Conservation (phyloP, 2,329 filamentous ascomycete genomes). For the Aspergillus nomiae region DNA sequence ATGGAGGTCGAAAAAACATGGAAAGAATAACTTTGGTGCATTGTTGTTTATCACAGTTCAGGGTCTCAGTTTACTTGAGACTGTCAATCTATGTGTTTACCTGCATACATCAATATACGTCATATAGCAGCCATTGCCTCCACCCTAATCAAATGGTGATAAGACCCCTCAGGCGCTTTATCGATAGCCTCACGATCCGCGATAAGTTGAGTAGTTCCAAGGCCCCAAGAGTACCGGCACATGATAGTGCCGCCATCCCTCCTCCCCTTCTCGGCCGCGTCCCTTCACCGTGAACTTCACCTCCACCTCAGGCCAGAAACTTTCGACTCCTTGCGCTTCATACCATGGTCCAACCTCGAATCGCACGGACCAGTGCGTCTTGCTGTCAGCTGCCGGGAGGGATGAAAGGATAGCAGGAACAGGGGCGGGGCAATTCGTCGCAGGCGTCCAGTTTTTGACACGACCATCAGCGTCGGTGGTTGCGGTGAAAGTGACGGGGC, state of each 20-base stretch:
- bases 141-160: conserved; percentile 4
- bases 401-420: conserved; percentile 34
- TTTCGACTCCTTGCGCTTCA: conserved; percentile 48
- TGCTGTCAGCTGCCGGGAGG: conserved; percentile 39
- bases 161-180: neutral
- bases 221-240: conserved; percentile 53
- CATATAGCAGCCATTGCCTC: neutral
- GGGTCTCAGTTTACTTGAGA: neutral
- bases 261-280: conserved; percentile 39
- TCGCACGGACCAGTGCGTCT: conserved; percentile 49
- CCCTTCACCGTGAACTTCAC: conserved; percentile 53
- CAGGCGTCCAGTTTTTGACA: conserved; percentile 45
- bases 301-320: conserved; percentile 55
- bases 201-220: conserved; percentile 55
- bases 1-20: conserved; percentile 32
- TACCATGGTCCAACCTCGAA: conserved; percentile 52
- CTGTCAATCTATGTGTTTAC: neutral
- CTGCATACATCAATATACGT: neutral
- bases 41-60: neutral
- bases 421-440: conserved; percentile 22
- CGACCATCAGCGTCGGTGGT: conserved; percentile 50
- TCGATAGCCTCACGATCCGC: conserved; percentile 43
- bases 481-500: conserved; percentile 37
- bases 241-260: conserved; percentile 53
- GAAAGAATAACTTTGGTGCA: conserved; percentile 4